phyloP scores from a whole-genome alignment of 176 grass and related monocot genomes.

The Oryza longistaminata region DNA sequence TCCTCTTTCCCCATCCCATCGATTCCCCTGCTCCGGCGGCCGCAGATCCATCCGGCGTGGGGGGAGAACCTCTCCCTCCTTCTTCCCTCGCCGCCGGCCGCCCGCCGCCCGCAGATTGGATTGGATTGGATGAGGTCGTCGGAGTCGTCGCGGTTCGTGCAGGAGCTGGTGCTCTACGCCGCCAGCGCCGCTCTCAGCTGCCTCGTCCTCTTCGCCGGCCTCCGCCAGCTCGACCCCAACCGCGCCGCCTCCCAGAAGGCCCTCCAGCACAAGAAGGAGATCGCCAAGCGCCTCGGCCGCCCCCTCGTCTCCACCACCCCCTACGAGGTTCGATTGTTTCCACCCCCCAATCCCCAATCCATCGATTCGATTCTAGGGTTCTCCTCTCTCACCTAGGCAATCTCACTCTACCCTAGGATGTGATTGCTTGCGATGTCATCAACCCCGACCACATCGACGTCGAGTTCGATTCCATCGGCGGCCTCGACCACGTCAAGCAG shows the following conservation, averaged over 20 bases:
- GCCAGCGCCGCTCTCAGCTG: constrained; percentile 87
- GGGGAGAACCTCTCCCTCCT: too few relatives aligned
- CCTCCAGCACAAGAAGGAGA: constrained; percentile 96
- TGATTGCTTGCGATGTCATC: constrained; percentile 97
- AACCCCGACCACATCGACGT: constrained; percentile 91
- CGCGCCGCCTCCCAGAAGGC: constrained; percentile 86
- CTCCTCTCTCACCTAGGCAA: too few relatives aligned
- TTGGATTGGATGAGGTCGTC: constrained; percentile 53
- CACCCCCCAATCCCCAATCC: neutral
- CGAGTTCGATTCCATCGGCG: constrained; percentile 83
- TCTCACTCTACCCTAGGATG: constrained; percentile 47
- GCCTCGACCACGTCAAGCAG: constrained; percentile 83
- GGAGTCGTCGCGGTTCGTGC: constrained; percentile 71
- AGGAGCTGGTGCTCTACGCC: constrained; percentile 93
- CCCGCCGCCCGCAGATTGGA: too few relatives aligned
- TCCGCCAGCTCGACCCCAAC: constrained; percentile 94
- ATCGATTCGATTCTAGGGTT: neutral
- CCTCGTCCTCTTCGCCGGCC: constrained; percentile 94
- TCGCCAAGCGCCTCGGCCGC: constrained; percentile 90
- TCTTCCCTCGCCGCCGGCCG: too few relatives aligned
- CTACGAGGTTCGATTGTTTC: constrained; percentile 46
- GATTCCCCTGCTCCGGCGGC: too few relatives aligned
- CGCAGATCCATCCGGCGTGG: too few relatives aligned
- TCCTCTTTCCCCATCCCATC: too few relatives aligned
- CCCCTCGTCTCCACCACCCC: constrained; percentile 89